A percentile compares a stretch with the other conserved stretches of the same genome.
Conservation (phyloP, 2,329 filamentous ascomycete species). For the Fusarium musae region DNA sequence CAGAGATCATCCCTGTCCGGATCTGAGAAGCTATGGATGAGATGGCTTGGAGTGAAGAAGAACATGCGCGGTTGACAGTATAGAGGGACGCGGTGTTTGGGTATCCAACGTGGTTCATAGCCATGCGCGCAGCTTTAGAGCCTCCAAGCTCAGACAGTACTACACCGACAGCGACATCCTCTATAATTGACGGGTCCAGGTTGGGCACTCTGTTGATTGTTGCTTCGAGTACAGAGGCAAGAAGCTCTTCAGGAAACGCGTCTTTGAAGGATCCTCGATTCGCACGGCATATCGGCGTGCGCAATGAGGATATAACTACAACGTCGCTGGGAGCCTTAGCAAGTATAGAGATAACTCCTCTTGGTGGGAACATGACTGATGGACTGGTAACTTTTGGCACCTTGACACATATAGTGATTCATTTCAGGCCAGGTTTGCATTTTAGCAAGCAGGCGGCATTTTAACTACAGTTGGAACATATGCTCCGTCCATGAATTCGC, state of each 20-base stretch:
- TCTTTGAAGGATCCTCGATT: conserved; percentile 87
- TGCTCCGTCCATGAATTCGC: neutral
- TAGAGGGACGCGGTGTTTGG: conserved; percentile 78
- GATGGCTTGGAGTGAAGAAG: conserved; percentile 80
- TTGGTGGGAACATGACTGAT: neutral
- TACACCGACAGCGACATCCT: conserved; percentile 87
- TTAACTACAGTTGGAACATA: neutral
- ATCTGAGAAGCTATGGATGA: conserved; percentile 80
- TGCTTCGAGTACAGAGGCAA: conserved; percentile 68
- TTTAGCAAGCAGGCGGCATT: neutral
- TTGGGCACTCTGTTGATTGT: conserved; percentile 63
- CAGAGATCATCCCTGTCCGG: conserved; percentile 74
- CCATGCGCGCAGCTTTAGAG: conserved; percentile 91
- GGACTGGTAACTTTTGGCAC: neutral
- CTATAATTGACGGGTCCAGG: conserved; percentile 67
- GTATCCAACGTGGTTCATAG: conserved; percentile 84
- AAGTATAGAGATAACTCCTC: conserved; percentile 52
- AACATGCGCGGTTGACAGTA: conserved; percentile 90
- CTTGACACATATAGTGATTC: neutral
- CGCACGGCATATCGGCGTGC: conserved; percentile 85
- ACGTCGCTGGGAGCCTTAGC: conserved; percentile 82
- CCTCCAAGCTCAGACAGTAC: conserved; percentile 92
- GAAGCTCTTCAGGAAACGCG: conserved; percentile 89
- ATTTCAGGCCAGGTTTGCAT: neutral
- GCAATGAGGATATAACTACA: conserved; percentile 89